Percentiles rank a stretch among this genome's conserved stretches.
Evolutionary conservation across 1,284 basidiomycete genomes (phyloP).

Genomic region (Microbotryum silenes-acaulis): DNA sequence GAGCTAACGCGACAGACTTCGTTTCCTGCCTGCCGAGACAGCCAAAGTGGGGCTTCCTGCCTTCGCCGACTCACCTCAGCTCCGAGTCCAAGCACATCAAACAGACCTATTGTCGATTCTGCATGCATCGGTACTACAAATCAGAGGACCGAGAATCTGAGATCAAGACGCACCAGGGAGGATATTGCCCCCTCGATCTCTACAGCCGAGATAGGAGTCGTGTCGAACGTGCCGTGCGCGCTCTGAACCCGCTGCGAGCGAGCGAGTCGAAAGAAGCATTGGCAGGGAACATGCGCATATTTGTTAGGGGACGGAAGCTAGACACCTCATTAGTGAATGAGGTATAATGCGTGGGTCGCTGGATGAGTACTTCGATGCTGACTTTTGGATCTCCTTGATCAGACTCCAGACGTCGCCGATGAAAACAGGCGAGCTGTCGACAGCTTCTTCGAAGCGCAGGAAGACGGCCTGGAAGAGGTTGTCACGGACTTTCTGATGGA

Average conservation of each 20-base stretch:
- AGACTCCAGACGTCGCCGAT: too few relatives aligned
- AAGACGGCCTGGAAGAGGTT: too few relatives aligned
- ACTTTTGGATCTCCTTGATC: too few relatives aligned
- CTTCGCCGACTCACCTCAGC: slow-evolving; percentile 54
- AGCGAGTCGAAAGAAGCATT: slow-evolving; percentile 51
- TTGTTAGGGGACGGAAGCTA: slow-evolving; percentile 56
- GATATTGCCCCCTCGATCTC: slow-evolving; percentile 79
- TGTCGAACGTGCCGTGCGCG: slow-evolving; percentile 54
- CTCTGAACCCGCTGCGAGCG: slow-evolving; percentile 65
- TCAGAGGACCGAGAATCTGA: not conserved
- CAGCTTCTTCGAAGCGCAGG: too few relatives aligned
- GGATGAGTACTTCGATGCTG: too few relatives aligned
- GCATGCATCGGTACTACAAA: slow-evolving; percentile 65
- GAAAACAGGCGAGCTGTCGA: too few relatives aligned
- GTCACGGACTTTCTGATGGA: too few relatives aligned
- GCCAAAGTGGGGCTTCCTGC: slow-evolving; percentile 94
- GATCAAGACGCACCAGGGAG: slow-evolving; percentile 42
- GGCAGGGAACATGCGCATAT: slow-evolving; percentile 60
- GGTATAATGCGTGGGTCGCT: too few relatives aligned
- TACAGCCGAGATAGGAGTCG: slow-evolving; percentile 60
- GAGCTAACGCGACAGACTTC: slow-evolving; percentile 3
- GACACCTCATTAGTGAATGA: slow-evolving; percentile 54
- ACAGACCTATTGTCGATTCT: slow-evolving; percentile 68
- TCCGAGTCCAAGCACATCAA: slow-evolving; percentile 54
- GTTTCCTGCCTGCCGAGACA: slow-evolving; percentile 39